phyloP scores from a whole-genome alignment of 208 protist genomes.

The Acanthamoeba divionensis region DNA sequence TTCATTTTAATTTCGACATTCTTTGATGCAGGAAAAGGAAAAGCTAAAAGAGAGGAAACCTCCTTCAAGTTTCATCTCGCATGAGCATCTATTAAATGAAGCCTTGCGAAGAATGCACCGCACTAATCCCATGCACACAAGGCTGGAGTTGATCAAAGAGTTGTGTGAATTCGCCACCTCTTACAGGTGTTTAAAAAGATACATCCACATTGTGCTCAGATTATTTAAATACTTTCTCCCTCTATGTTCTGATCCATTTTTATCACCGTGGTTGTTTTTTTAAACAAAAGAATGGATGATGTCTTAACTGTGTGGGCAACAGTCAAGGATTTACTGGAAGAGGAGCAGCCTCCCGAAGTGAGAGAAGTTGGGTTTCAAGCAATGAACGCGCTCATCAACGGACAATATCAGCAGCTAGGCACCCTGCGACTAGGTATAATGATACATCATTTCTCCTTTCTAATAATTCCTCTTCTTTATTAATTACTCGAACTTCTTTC shows the following conservation, averaged over 20 bases:
- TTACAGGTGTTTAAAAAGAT: neutral
- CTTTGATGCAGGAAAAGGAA: no score
- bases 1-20: no score
- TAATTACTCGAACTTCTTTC: neutral
- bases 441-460: neutral
- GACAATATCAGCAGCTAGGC: neutral
- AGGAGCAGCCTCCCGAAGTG: slow-evolving; percentile 10
- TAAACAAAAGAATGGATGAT: neutral
- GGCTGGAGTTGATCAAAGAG: slow-evolving; percentile 5
- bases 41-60: no score
- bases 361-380: neutral
- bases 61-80: no score
- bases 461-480: neutral
- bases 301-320: slow-evolving; percentile 23
- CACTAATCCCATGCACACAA: neutral
- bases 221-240: neutral
- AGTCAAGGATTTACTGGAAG: slow-evolving; percentile 20
- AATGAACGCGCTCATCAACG: slow-evolving; percentile 33
- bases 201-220: neutral
- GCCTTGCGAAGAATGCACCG: neutral
- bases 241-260: neutral
- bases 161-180: slow-evolving; percentile 5
- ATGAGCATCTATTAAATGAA: slow-evolving; percentile 22
- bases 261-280: neutral
- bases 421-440: slow-evolving; percentile 1